Base-by-base conservation (phyloP, 805 yeast genomes). In the Metschnikowia reukaufii region DNA sequence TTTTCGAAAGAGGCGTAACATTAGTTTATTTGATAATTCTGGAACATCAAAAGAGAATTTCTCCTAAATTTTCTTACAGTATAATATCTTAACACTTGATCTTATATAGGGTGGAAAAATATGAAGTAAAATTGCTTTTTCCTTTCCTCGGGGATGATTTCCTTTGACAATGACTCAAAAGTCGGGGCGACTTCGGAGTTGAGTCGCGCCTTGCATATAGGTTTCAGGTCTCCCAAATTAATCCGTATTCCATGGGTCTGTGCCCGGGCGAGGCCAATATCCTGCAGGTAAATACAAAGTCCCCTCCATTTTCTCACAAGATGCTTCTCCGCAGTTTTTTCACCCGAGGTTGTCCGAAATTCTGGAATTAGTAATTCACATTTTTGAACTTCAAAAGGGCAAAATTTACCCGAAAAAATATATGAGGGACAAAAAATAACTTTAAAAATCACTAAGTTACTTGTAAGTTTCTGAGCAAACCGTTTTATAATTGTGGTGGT, bases 141-240 rank as follows among this genome's bases (percentile, higher is more conserved):
- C 5, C 9, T 5, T 9, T 25, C 36, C 44, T 39, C 44, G 48
- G 29, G 33, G 41, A 45, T 10, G 41, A 30, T n/a, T 45, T n/a
- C 49, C 42, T 15, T 20, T 33, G 10, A 20, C 16, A 36, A 40
- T 47, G 55, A 42, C 45, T 49, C 55, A 49, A 43, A 30, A 18
- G 16, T 49, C 53, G 53, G 51, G 42, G 55, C 56, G 52, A 49
- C 42, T 32, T 51, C 51, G 50, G 54, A 45, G 50, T 54, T 54
- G 55, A 52, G 56, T 50, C 58, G 48, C 45, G 48, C 35, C 20
- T 48, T 37, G 54, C 44, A 45, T 21, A 42, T 31, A 20, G 49
- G 37, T 25, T 25, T 17, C 17, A 18, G 23, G 30, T 38, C 35
- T 27, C 34, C 39, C 47, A 23, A 31, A 29, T 36, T 44, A 25